These are phyloP conservation scores for Hymenoscyphus albidus DNA, from an alignment of 2,329 filamentous ascomycete species.

Conservation along the genomic window DNA sequence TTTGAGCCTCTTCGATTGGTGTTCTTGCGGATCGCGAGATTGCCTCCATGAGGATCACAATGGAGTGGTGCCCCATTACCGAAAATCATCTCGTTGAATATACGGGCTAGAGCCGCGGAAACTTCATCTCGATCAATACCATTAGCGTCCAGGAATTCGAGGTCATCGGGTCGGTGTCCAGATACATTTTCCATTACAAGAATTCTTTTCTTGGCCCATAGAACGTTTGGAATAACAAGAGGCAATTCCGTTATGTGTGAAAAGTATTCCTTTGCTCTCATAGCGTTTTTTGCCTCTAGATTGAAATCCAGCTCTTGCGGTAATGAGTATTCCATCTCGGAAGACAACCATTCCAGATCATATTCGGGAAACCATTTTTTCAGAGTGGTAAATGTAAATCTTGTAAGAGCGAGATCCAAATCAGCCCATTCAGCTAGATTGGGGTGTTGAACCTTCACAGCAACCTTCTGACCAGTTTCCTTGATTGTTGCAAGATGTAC, in stretches of 20 bases:
- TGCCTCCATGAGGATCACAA: conserved; percentile 95
- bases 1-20: conserved; percentile 60
- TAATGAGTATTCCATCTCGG: conserved; percentile 86
- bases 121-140: conserved; percentile 94
- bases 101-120: conserved; percentile 79
- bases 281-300: conserved; percentile 80
- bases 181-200: conserved; percentile 93
- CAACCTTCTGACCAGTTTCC: conserved; percentile 79
- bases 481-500: conserved; percentile 85
- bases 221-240: conserved; percentile 80
- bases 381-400: conserved; percentile 83
- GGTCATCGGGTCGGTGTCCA: conserved; percentile 82
- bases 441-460: conserved; percentile 96
- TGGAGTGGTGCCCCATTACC: conserved; percentile 83
- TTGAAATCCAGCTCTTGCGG: conserved; percentile 90
- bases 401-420: conserved; percentile 80
- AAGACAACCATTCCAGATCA: conserved; percentile 91
- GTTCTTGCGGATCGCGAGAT: conserved; percentile 87
- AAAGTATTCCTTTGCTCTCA: conserved; percentile 77
- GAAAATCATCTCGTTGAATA: conserved; percentile 99
- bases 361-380: conserved; percentile 97
- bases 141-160: conserved; percentile 79
- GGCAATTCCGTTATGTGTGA: conserved; percentile 68
- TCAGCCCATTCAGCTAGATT: conserved; percentile 83
- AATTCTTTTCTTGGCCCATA: conserved; percentile 86